Base-by-base conservation (phyloP, 257 asterid genomes). In the Petunia secreta region DNA sequence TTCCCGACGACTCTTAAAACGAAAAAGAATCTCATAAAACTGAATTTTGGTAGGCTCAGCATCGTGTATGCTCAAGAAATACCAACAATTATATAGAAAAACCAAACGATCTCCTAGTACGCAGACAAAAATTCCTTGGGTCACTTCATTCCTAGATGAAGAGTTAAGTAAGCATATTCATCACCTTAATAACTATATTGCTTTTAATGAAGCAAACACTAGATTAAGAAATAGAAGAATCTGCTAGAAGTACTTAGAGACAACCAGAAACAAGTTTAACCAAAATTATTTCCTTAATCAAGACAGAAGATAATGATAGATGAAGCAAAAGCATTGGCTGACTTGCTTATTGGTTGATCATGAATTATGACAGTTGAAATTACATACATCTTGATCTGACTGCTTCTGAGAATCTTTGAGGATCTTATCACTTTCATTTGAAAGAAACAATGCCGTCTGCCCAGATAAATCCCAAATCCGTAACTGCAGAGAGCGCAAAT, bases 401-500 rank as follows among this genome's bases (percentile, higher is more conserved):
- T 85, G 97, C 86, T 89, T 87, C 68, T 82, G 94, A 44, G 89
- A 87, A 77, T 93, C 98, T 82, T 92, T 91, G 50, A 84, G 79
- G 88, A 65, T 84, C 89, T 87, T 89, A 87, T 87, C 87, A 86
- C 85, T 88, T 86, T 92, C 96, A 37, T 86, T 89, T 87, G 89
- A 80, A 83, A 91, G 87, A 87, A 88, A 92, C 86, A 89, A 80
- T 16, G 86, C 83, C 39, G 96, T 92, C 89, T 88, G 95, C 79
- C 97, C 98, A 40, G 98, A 90, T 81, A 95, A 94, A 88, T 95
- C 99, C 99, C 98, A 95, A 82, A 95, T 89, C 82, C 93, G 88
- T 67, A 91, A 84, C 98, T 95, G 97, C 88, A 82, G 68, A 71
- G 62, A 73, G 68, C 78, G 59, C 79, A 83, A 75, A 79, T 77